Percentiles rank a stretch among this genome's conserved stretches.
phyloP scores from a whole-genome alignment of 2,329 filamentous ascomycete genomes.

The Xylaria sp. region DNA sequence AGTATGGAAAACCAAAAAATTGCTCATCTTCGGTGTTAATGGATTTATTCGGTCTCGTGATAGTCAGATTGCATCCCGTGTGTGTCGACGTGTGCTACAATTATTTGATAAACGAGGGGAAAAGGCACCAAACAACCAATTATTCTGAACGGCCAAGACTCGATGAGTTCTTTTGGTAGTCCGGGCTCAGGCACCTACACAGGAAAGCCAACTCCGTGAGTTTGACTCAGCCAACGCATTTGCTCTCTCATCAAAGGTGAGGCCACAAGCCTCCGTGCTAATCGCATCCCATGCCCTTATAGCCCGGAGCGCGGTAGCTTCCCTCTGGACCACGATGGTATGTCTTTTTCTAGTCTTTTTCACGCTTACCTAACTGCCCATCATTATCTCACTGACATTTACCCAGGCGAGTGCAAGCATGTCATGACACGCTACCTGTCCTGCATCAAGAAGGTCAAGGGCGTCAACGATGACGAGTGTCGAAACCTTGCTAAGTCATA shows the following conservation, averaged over 20 bases:
- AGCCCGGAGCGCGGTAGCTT: slow-evolving; percentile 93
- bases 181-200: slow-evolving; percentile 39
- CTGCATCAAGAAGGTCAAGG: slow-evolving; percentile 84
- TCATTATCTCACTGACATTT: background rate
- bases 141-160: background rate
- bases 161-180: slow-evolving; percentile 42
- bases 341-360: slow-evolving; percentile 13
- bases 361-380: background rate
- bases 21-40: too few relatives aligned
- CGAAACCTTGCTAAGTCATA: slow-evolving; percentile 87
- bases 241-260: too few relatives aligned
- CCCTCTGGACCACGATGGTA: slow-evolving; percentile 92
- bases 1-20: too few relatives aligned
- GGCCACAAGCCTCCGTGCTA: too few relatives aligned
- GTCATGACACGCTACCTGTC: slow-evolving; percentile 84
- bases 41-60: too few relatives aligned
- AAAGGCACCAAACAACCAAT: background rate
- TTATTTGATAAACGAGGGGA: background rate
- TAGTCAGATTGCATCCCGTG: too few relatives aligned
- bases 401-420: slow-evolving; percentile 84
- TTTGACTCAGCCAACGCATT: too few relatives aligned
- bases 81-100: background rate
- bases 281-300: slow-evolving; percentile 11
- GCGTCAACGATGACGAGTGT: slow-evolving; percentile 86
- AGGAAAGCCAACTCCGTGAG: slow-evolving; percentile 41